Evolutionary conservation across 2,329 filamentous ascomycete genomes (phyloP).

Genomic region (Colletotrichum sp.): DNA sequence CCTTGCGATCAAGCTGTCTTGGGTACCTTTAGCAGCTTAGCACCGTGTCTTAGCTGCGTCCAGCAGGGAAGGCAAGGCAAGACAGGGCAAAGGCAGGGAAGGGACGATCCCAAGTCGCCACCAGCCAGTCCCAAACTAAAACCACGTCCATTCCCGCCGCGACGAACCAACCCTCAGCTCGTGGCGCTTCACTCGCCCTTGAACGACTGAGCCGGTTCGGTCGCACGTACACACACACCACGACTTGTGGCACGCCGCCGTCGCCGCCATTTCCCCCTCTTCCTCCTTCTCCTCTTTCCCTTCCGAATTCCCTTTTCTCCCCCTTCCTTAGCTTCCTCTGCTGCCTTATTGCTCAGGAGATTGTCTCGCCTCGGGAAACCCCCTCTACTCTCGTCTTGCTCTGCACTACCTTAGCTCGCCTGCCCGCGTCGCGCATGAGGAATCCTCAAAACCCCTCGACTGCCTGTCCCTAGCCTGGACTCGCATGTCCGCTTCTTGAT

Average conservation of each 20-base stretch:
- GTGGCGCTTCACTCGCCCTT: slow-evolving; percentile 21
- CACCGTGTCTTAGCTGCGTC: background rate
- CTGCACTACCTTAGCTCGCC: background rate
- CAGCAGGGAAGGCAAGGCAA: background rate
- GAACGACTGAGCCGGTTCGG: slow-evolving; percentile 6
- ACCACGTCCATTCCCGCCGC: slow-evolving; percentile 18
- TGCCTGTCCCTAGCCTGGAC: slow-evolving; percentile 14
- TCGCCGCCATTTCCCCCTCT: background rate
- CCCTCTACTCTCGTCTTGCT: background rate
- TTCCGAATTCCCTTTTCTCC: background rate
- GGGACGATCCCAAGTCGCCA: slow-evolving; percentile 20
- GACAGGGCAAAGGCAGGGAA: background rate
- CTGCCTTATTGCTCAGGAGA: background rate
- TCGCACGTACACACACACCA: slow-evolving; percentile 7
- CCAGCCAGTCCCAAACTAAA: slow-evolving; percentile 15
- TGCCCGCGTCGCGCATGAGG: slow-evolving; percentile 3
- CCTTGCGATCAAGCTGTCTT: background rate
- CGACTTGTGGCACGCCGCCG: slow-evolving; percentile 11
- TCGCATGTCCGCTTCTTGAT: slow-evolving; percentile 4
- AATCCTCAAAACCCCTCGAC: slow-evolving; percentile 18
- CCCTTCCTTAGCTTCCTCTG: background rate
- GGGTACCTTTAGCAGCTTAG: background rate
- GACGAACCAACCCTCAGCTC: slow-evolving; percentile 7
- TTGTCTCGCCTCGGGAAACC: background rate
- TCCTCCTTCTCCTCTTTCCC: background rate